Evolutionary conservation across 2,329 filamentous ascomycete species (phyloP).

Genomic region (Claviceps lovelessii): DNA sequence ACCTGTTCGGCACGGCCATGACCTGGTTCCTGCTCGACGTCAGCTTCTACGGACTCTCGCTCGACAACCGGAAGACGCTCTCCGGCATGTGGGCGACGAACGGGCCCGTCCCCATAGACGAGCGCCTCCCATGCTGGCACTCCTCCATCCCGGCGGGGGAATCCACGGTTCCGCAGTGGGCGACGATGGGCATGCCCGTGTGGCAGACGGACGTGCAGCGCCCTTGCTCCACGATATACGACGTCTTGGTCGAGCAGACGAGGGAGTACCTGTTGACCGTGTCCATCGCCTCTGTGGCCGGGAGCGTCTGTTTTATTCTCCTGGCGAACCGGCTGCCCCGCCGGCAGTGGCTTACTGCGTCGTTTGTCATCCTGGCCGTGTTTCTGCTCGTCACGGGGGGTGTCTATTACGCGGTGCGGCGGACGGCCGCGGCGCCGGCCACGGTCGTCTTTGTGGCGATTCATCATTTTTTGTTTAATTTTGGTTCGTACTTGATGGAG

Average conservation of each 20-base stretch:
- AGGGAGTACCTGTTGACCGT: slow-evolving; percentile 39
- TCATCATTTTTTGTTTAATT: slow-evolving; percentile 41
- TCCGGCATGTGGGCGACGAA: slow-evolving; percentile 26
- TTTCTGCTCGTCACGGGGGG: slow-evolving; percentile 35
- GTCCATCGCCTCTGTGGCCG: slow-evolving; percentile 35
- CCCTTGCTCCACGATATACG: slow-evolving; percentile 38
- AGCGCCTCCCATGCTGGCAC: slow-evolving; percentile 31
- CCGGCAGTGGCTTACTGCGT: slow-evolving; percentile 34
- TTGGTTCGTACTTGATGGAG: slow-evolving; percentile 23
- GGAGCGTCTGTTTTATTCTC: slow-evolving; percentile 33
- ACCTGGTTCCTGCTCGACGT: slow-evolving; percentile 41
- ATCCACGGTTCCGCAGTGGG: slow-evolving; percentile 30
- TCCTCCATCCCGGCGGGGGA: slow-evolving; percentile 27
- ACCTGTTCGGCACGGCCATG: slow-evolving; percentile 27
- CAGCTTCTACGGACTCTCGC: slow-evolving; percentile 38
- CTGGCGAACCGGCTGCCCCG: slow-evolving; percentile 33
- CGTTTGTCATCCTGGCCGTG: slow-evolving; percentile 31
- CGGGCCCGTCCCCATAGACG: slow-evolving; percentile 18
- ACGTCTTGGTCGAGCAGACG: slow-evolving; percentile 35
- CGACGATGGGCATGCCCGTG: slow-evolving; percentile 23
- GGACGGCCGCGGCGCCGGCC: slow-evolving; percentile 25
- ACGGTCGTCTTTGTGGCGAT: slow-evolving; percentile 37
- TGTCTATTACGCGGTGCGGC: slow-evolving; percentile 34
- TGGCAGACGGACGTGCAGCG: slow-evolving; percentile 36
- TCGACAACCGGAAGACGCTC: slow-evolving; percentile 27